These are phyloP conservation scores for Hagleromyces aurorensis DNA, from an alignment of 805 yeast species.

Conservation along the genomic window DNA sequence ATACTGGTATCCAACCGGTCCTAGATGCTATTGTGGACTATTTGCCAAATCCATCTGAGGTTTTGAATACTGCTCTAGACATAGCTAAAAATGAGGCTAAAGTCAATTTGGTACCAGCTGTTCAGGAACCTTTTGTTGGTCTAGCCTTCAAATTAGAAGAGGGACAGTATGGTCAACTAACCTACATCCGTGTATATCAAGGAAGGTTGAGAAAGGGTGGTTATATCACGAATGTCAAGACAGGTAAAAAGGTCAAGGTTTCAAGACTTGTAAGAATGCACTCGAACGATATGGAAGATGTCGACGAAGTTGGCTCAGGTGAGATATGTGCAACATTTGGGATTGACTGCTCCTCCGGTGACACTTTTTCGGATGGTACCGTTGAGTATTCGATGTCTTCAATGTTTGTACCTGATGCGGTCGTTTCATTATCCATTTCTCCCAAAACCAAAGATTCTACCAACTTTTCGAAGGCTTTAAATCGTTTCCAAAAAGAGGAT, in stretches of 20 bases:
- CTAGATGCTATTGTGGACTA: slow-evolving; percentile 93
- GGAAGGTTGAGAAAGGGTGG: slow-evolving; percentile 89
- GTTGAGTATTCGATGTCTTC: slow-evolving; percentile 86
- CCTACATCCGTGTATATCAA: slow-evolving; percentile 94
- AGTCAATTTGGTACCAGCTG: slow-evolving; percentile 66
- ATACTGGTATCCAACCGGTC: slow-evolving; percentile 91
- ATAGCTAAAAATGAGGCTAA: slow-evolving; percentile 54
- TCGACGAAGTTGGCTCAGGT: slow-evolving; percentile 91
- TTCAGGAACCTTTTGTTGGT: slow-evolving; percentile 79
- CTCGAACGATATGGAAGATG: slow-evolving; percentile 98
- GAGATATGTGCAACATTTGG: slow-evolving; percentile 99
- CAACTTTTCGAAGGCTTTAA: slow-evolving; percentile 93
- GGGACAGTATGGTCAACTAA: slow-evolving; percentile 95
- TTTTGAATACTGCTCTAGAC: slow-evolving; percentile 85
- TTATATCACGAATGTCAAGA: slow-evolving; percentile 79
- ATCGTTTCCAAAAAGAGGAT: slow-evolving; percentile 96
- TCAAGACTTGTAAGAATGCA: slow-evolving; percentile 97
- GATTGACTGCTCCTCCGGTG: slow-evolving; percentile 98
- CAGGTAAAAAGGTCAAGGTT: slow-evolving; percentile 89
- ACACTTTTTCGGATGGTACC: slow-evolving; percentile 85
- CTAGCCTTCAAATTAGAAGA: slow-evolving; percentile 98
- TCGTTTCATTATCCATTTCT: slow-evolving; percentile 81
- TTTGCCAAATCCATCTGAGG: slow-evolving; percentile 92
- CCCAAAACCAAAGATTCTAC: slow-evolving; percentile 84
- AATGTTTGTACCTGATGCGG: slow-evolving; percentile 99